Evolutionary conservation across 768 basidiomycete genomes (phyloP), one percentile per base, ranked within the genome.

Genomic region (Filobasidium wieringae): DNA sequence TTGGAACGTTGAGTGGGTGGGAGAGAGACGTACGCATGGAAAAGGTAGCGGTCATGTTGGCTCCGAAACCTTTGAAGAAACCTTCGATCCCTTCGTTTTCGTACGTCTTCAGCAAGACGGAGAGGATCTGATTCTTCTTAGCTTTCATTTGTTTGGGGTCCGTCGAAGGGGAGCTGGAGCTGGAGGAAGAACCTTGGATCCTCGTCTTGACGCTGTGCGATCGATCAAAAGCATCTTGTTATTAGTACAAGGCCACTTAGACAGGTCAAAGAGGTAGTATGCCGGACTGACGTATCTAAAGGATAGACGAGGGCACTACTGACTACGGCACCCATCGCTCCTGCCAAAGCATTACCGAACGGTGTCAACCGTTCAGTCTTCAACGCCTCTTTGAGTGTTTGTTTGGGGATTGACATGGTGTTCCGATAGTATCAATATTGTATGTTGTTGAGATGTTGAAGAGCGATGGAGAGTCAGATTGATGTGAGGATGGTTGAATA

Each of bases 1-100:
- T 1, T 9, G 14, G 17, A n/a, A 12, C 5, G 17, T 31, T 37
- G 26, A n/a, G n/a, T n/a, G n/a, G n/a, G 8, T 14, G 29, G 19
- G 26, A 19, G 7, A 34, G 58, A 5, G 24, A 81, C 88, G 68
- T 68, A 91, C 93, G 91, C 83, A 86, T 87, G 34, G 90, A 93
- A 74, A 99, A 99, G 1, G 90, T 95, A 74, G 95, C 96, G 64
- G 97, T 77, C 93, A 97, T 97, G 39, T 88, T 96, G 24, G 95
- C 95, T 33, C 83, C 80, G 72, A 96, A 99, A 1, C 95, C 95
- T 41, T 84, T 80, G 76, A 93, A 99, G 69, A 83, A 83, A 0
- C 91, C 95, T 4, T 68, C 55, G 54, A 95, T 62, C 0, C 95
- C 93, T 62, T 96, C 90, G 58, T 83, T 82, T 64, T 79, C 80